phyloP scores from a whole-genome alignment of 495 filamentous ascomycete species.

The Chaetomidium leptoderma region DNA sequence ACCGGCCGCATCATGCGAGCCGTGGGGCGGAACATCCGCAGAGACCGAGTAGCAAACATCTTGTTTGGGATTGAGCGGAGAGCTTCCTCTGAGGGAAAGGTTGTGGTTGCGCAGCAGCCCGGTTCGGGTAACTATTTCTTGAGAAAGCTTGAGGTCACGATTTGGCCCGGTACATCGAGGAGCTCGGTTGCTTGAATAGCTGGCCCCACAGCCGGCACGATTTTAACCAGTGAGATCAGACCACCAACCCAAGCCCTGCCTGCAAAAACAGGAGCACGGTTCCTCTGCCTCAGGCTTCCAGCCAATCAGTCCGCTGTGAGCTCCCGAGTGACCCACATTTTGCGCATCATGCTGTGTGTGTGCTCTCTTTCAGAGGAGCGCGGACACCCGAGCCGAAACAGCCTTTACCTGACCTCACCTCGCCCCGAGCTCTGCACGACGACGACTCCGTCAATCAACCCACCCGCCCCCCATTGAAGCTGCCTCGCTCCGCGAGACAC shows the following conservation, averaged over 20 bases:
- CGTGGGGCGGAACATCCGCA: slow-evolving; percentile 54
- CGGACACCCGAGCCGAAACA: slow-evolving; percentile 10
- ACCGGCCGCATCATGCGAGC: slow-evolving; percentile 67
- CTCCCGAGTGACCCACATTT: neutral
- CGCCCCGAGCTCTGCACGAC: slow-evolving; percentile 14
- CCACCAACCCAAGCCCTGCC: slow-evolving; percentile 17
- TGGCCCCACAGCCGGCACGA: slow-evolving; percentile 12
- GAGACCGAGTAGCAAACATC: slow-evolving; percentile 64
- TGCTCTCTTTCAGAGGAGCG: neutral
- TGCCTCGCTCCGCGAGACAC: slow-evolving; percentile 16
- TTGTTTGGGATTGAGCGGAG: slow-evolving; percentile 35
- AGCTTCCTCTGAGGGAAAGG: slow-evolving; percentile 21
- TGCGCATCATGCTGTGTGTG: slow-evolving; percentile 8
- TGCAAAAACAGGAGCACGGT: slow-evolving; percentile 9
- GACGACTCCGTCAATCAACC: slow-evolving; percentile 16
- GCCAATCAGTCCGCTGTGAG: slow-evolving; percentile 7
- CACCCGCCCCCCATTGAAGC: slow-evolving; percentile 16
- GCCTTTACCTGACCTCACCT: slow-evolving; percentile 15
- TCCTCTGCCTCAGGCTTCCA: slow-evolving; percentile 19
- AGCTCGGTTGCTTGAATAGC: slow-evolving; percentile 19
- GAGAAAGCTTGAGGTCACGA: slow-evolving; percentile 15
- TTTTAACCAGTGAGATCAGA: slow-evolving; percentile 21
- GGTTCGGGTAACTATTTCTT: slow-evolving; percentile 15
- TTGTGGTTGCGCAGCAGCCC: slow-evolving; percentile 12
- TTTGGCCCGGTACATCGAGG: slow-evolving; percentile 13